These are phyloP conservation scores for Ascochyta clinopodiicola DNA, from an alignment of 2,329 filamentous ascomycete species.

Conservation along the genomic window DNA sequence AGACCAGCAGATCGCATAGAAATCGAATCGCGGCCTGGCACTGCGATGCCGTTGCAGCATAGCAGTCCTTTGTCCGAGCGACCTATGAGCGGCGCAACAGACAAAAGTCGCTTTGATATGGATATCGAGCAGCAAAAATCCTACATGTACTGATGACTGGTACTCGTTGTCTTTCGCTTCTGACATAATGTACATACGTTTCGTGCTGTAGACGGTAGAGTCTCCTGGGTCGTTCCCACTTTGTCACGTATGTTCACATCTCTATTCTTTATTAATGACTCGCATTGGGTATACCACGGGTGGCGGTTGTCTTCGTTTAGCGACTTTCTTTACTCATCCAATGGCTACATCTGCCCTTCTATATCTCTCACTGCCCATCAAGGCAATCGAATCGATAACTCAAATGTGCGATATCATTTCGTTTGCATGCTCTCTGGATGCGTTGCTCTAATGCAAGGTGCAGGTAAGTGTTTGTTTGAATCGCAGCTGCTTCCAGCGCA, in stretches of 20 bases:
- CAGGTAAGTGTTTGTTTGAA: neutral
- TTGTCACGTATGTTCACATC: slow-evolving; percentile 18
- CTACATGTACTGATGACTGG: slow-evolving; percentile 43
- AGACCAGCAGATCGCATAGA: slow-evolving; percentile 31
- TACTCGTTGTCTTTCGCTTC: slow-evolving; percentile 18
- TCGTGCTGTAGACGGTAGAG: slow-evolving; percentile 26
- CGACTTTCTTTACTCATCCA: slow-evolving; percentile 20
- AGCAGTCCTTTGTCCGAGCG: slow-evolving; percentile 28
- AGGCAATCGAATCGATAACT: slow-evolving; percentile 15
- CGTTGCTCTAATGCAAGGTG: neutral
- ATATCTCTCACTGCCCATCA: neutral
- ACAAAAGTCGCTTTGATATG: slow-evolving; percentile 43
- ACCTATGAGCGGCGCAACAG: slow-evolving; percentile 44
- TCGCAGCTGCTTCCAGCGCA: neutral
- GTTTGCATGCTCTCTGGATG: neutral
- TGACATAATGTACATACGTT: slow-evolving; percentile 13
- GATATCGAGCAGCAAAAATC: slow-evolving; percentile 47
- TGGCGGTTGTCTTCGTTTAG: slow-evolving; percentile 21
- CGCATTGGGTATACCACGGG: slow-evolving; percentile 21
- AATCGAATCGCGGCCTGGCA: slow-evolving; percentile 34
- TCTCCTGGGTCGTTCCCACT: slow-evolving; percentile 22
- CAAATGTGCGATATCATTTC: slow-evolving; percentile 27
- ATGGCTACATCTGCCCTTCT: slow-evolving; percentile 8
- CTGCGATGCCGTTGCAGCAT: slow-evolving; percentile 25
- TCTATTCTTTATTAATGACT: slow-evolving; percentile 22